Conservation (phyloP, 352 stramenopile genomes). For the Phytopythium vexans region DNA sequence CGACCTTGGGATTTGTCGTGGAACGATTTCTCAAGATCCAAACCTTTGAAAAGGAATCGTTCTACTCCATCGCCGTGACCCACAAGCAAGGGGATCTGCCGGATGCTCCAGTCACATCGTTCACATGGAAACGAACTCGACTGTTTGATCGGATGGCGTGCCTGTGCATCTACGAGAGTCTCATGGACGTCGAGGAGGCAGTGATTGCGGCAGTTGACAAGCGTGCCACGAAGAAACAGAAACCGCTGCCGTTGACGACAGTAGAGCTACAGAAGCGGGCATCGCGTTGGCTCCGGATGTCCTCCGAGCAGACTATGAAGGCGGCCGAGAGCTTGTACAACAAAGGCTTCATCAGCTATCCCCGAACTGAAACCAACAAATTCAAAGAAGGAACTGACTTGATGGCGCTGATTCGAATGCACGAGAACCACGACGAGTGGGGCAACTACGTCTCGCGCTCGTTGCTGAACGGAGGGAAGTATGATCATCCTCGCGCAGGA, state of each 20-base stretch:
- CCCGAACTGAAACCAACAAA: conserved; percentile 98
- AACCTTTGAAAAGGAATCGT: conserved; percentile 96
- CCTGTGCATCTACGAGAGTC: conserved; percentile 90
- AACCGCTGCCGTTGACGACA: conserved; percentile 97
- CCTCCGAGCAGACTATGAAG: conserved; percentile 96
- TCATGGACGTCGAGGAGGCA: conserved; percentile 60
- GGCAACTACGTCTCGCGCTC: conserved; percentile 68
- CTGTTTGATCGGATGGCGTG: conserved; percentile 95
- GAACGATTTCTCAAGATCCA: conserved; percentile 93
- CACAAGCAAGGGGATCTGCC: conserved; percentile 49
- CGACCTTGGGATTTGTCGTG: conserved; percentile 97
- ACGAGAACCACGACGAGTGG: conserved; percentile 74
- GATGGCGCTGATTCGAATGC: conserved; percentile 64
- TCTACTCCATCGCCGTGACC: conserved; percentile 94
- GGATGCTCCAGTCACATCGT: conserved; percentile 73
- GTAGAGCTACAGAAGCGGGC: conserved; percentile 98
- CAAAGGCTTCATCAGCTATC: conserved; percentile 98
- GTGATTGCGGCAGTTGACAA: conserved; percentile 71
- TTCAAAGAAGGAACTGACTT: conserved; percentile 95
- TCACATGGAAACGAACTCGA: conserved; percentile 94
- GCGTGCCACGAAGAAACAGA: conserved; percentile 89
- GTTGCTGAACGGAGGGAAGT: conserved; percentile 61
- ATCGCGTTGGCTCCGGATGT: conserved; percentile 94
- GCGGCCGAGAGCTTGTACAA: conserved; percentile 97
- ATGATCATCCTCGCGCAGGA: conserved; percentile 85